A percentile compares a stretch with the other conserved stretches of the same genome.
phyloP scores from a whole-genome alignment of 768 basidiomycete species.

The Pleurotus tuoliensis region DNA sequence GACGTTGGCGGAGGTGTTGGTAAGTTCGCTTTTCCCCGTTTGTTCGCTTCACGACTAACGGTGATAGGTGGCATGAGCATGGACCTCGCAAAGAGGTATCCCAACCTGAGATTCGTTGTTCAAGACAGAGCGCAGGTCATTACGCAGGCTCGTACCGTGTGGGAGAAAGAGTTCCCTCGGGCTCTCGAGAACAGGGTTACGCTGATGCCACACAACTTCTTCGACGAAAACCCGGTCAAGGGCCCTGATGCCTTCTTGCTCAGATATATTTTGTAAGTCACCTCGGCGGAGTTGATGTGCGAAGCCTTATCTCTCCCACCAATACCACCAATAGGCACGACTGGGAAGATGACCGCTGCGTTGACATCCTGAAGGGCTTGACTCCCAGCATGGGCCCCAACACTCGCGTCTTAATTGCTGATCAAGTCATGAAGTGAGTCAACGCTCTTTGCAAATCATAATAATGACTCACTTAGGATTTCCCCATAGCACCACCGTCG shows the following conservation, averaged over 20 bases:
- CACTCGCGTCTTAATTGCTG: not conserved
- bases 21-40: not conserved
- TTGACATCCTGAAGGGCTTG: not conserved
- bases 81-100: not conserved
- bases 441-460: too few relatives aligned
- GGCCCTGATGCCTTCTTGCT: not conserved
- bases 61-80: not conserved
- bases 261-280: not conserved
- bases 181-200: not conserved
- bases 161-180: not conserved
- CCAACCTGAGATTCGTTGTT: not conserved
- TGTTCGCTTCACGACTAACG: not conserved
- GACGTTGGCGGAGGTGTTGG: not conserved
- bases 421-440: not conserved
- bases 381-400: not conserved
- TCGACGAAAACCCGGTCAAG: not conserved
- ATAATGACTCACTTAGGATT: too few relatives aligned
- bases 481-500: not conserved
- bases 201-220: not conserved
- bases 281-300: not conserved
- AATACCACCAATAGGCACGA: not conserved
- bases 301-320: not conserved
- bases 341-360: not conserved
- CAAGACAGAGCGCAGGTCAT: not conserved
- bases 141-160: not conserved